These are phyloP conservation scores for Lipomyces japonicus DNA, from an alignment of 805 yeast genomes.

Conservation along the genomic window DNA sequence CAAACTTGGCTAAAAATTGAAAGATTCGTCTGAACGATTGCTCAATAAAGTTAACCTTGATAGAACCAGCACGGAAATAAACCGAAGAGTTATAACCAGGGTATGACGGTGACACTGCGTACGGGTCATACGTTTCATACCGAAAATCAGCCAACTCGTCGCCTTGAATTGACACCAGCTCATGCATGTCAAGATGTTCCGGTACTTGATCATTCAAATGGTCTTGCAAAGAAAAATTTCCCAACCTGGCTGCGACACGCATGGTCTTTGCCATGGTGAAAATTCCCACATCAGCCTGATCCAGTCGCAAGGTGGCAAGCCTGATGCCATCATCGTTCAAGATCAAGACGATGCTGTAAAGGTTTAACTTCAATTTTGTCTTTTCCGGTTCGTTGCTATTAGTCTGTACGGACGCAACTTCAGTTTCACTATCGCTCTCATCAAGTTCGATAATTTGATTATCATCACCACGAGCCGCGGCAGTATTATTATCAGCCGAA, in stretches of 20 bases:
- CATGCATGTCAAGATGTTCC: constrained; percentile 53
- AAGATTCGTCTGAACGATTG: constrained; percentile 68
- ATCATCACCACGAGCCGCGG: constrained; percentile 2
- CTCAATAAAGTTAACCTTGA: constrained; percentile 74
- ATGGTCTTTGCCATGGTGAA: constrained; percentile 70
- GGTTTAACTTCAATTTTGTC: constrained; percentile 60
- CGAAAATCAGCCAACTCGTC: constrained; percentile 73
- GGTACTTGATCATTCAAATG: constrained; percentile 60
- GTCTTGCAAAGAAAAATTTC: constrained; percentile 74
- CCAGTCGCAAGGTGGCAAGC: constrained; percentile 71
- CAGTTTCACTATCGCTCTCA: constrained; percentile 18
- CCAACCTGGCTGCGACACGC: constrained; percentile 67
- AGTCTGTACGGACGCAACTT: constrained; percentile 13
- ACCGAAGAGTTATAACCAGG: constrained; percentile 51
- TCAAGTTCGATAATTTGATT: constrained; percentile 12
- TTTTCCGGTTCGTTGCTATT: constrained; percentile 19
- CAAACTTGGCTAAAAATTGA: constrained; percentile 67
- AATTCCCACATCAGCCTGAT: constrained; percentile 66
- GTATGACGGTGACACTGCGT: constrained; percentile 38
- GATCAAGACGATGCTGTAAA: constrained; percentile 70
- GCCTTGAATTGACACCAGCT: constrained; percentile 75
- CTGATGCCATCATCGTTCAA: constrained; percentile 80
- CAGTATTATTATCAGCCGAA: constrained; percentile 43
- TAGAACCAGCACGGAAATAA: constrained; percentile 68
- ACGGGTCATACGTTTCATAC: constrained; percentile 74